Evolutionary conservation across 2,329 filamentous ascomycete genomes (phyloP).

Genomic region (Ophiocordyceps camponoti-saundersi): DNA sequence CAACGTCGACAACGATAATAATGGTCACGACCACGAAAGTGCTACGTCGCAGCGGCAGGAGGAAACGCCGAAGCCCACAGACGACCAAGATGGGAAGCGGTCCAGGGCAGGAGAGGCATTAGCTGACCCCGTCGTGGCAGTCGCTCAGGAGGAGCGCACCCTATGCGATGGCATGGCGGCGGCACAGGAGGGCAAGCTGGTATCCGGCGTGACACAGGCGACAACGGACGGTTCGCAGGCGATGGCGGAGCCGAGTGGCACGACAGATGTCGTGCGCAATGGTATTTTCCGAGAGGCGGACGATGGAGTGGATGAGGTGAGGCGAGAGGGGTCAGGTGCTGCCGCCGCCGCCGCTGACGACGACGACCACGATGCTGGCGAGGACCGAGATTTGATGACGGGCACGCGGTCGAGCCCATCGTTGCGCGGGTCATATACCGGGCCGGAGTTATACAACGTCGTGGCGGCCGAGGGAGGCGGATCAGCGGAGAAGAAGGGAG

Average conservation of each 20-base stretch:
- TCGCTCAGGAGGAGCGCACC: neutral
- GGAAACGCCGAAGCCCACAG: conserved; percentile 4
- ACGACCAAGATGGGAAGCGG: neutral
- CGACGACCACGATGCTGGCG: no score
- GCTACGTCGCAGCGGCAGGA: neutral
- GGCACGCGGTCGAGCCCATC: no score
- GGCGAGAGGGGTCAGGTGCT: neutral
- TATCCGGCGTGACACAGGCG: neutral
- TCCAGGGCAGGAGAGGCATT: neutral
- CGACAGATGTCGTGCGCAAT: neutral
- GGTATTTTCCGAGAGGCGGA: neutral
- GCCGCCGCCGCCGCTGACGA: neutral
- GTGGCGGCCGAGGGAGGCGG: no score
- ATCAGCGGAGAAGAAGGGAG: no score
- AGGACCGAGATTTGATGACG: no score
- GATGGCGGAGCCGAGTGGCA: neutral
- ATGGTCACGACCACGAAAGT: conserved; percentile 1
- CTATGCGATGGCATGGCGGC: neutral
- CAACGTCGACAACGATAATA: neutral
- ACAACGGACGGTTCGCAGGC: neutral
- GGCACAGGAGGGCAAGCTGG: neutral
- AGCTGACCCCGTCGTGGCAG: neutral
- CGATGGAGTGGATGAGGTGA: neutral
- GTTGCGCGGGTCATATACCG: no score
- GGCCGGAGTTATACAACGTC: no score